Percentiles rank a stretch among this genome's conserved stretches.
phyloP scores from a whole-genome alignment of 78 protist genomes.

The Dictyostelium purpureum region DNA sequence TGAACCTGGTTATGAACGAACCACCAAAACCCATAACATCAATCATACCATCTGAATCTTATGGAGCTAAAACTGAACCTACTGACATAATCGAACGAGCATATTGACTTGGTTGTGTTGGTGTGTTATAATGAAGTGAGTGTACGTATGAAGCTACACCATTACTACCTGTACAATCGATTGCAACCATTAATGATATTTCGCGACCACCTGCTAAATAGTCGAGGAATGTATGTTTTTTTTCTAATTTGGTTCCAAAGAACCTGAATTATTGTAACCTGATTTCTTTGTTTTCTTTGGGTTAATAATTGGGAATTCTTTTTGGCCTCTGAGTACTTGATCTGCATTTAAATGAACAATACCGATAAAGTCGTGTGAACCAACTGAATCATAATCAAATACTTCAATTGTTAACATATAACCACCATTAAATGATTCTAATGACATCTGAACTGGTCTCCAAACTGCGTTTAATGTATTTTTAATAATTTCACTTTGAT shows the following conservation, averaged over 20 bases:
- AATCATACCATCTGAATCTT: constrained; percentile 12
- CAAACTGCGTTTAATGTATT: constrained; percentile 76
- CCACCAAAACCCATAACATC: constrained; percentile 91
- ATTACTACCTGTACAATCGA: constrained; percentile 93
- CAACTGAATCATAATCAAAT: constrained; percentile 79
- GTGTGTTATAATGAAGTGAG: constrained; percentile 82
- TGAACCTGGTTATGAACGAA: too few relatives aligned
- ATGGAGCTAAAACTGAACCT: constrained; percentile 17
- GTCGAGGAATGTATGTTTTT: constrained; percentile 70
- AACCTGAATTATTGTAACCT: constrained; percentile 65
- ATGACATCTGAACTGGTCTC: not conserved
- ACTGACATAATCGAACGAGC: not conserved
- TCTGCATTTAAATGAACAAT: not conserved
- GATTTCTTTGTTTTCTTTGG: constrained; percentile 64
- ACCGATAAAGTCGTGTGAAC: constrained; percentile 84
- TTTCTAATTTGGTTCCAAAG: not conserved
- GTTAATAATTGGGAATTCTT: not conserved
- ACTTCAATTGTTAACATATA: constrained; percentile 38
- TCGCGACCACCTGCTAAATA: constrained; percentile 81
- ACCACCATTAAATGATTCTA: not conserved
- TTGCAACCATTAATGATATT: constrained; percentile 80
- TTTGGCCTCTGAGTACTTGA: not conserved
- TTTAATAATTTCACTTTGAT: not conserved
- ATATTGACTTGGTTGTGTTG: not conserved
- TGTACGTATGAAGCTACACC: not conserved